Conservation (phyloP, 2,329 filamentous ascomycete genomes). For the Ceratocystiopsis sp. region DNA sequence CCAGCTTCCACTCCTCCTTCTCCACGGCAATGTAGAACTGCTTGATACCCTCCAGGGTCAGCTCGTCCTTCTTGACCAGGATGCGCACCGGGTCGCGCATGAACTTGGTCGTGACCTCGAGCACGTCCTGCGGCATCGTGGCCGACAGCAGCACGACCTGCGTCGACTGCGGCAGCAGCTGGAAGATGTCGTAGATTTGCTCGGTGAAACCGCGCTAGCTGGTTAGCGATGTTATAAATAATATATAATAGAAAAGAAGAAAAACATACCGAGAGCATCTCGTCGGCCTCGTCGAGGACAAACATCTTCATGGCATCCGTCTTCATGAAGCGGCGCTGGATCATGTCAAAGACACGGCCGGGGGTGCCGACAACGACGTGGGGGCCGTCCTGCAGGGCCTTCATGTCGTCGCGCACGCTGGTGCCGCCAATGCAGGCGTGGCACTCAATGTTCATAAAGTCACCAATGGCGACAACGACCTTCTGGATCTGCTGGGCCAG, state of each 20-base stretch:
- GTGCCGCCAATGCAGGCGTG: slow-evolving; percentile 99
- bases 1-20: slow-evolving; percentile 99
- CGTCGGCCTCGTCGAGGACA: slow-evolving; percentile 96
- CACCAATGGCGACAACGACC: slow-evolving; percentile 94
- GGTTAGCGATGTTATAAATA: slow-evolving; percentile 16
- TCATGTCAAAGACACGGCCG: slow-evolving; percentile 99
- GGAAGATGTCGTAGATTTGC: slow-evolving; percentile 99
- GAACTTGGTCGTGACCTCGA: slow-evolving; percentile 99
- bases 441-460: slow-evolving; percentile 99
- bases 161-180: slow-evolving; percentile 91
- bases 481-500: slow-evolving; percentile 99
- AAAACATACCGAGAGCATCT: slow-evolving; percentile 76
- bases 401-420: slow-evolving; percentile 96
- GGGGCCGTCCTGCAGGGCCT: slow-evolving; percentile 85
- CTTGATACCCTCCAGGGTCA: slow-evolving; percentile 99
- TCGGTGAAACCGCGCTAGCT: slow-evolving; percentile 87
- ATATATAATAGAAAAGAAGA: too few species aligned
- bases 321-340: slow-evolving; percentile 91
- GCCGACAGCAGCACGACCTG: slow-evolving; percentile 97
- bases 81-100: slow-evolving; percentile 99
- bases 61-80: slow-evolving; percentile 98
- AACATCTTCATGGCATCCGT: slow-evolving; percentile 99
- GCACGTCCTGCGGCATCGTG: slow-evolving; percentile 97
- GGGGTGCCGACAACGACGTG: slow-evolving; percentile 97
- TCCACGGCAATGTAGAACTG: slow-evolving; percentile 99